These are phyloP conservation scores for Pleurotus giganteus DNA, from an alignment of 768 basidiomycete species.

Conservation along the genomic window DNA sequence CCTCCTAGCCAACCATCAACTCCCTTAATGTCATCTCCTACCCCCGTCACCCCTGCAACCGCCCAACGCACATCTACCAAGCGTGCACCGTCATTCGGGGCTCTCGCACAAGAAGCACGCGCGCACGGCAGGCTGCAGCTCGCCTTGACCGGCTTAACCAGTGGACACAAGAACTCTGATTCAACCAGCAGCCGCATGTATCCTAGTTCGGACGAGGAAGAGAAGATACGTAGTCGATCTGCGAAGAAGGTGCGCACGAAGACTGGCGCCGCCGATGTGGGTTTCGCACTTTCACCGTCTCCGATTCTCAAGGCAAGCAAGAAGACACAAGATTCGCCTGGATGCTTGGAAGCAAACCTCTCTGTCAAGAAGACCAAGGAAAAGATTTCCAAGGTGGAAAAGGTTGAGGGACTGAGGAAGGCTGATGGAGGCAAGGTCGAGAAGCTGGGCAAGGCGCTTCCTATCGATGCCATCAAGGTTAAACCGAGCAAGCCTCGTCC, in stretches of 20 bases:
- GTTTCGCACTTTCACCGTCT: conserved; percentile 18
- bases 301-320: conserved; percentile 17
- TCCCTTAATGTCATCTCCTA: conserved; percentile 11
- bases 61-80: conserved; percentile 29
- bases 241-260: conserved; percentile 60
- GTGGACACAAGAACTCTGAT: conserved; percentile 30
- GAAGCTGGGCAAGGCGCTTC: conserved; percentile 1
- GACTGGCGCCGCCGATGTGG: conserved; percentile 16
- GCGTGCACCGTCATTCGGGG: conserved; percentile 61
- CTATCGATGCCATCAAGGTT: neutral
- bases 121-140: conserved; percentile 14
- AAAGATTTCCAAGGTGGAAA: neutral
- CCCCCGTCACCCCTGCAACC: conserved; percentile 17
- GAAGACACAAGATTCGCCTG: conserved; percentile 18
- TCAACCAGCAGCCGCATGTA: conserved; percentile 27
- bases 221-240: conserved; percentile 55
- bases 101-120: conserved; percentile 24
- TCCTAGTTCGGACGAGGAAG: conserved; percentile 76
- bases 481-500: conserved; percentile 24
- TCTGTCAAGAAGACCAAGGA: neutral
- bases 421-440: neutral
- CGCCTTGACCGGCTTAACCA: neutral
- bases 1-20: neutral
- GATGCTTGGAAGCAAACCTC: neutral
- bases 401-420: neutral